Base-by-base conservation (phyloP, 202 grass and related monocot species). In the Carex sylvatica region DNA sequence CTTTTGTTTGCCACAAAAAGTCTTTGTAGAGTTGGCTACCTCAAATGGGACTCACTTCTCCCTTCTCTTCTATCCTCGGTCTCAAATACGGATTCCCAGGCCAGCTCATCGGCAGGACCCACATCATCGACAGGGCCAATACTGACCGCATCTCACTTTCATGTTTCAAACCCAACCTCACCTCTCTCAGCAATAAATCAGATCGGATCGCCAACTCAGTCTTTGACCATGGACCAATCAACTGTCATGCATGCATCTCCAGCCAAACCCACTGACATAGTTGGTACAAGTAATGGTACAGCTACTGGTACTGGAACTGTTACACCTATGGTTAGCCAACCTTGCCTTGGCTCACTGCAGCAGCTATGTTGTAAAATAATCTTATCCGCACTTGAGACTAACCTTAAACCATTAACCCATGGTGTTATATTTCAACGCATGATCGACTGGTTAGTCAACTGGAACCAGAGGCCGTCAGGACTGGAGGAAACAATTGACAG, bases 131-230 rank as follows among this genome's bases (percentile, higher is more conserved):
- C 81, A 73, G 78, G 86, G 54, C 18, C 35, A 31, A 84, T 81
- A 44, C 82, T 84, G 63, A 91, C 84, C 87, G 68, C 84, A 63
- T 86, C 80, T 77, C 91, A 74, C 72, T 88, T 95, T 70, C 95
- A 95, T 12, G 83, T 88, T 85, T 93, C 90, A 74, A 91, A 87
- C 86, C 95, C 95, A 2, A 81, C 91, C 4, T 98, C 95, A 44
- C 92, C 95, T 74, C 88, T 95, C 53, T 87, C 95, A 62, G 65
- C 85, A 82, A 86, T 93, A 84, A 94, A 91, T 64, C 82, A 86
- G 66, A 91, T 98, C 44, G 92, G 95, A 74, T 98, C 95, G 55
- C 95, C 95, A 56, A 88, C 92, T 53, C 95, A 95, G 79, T 98
- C 92, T 78, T 87, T 84, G 80, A 87, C 87, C 82, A 86, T 92